Base-by-base conservation (phyloP, 1,284 basidiomycete species). In the Peniophora sp. region DNA sequence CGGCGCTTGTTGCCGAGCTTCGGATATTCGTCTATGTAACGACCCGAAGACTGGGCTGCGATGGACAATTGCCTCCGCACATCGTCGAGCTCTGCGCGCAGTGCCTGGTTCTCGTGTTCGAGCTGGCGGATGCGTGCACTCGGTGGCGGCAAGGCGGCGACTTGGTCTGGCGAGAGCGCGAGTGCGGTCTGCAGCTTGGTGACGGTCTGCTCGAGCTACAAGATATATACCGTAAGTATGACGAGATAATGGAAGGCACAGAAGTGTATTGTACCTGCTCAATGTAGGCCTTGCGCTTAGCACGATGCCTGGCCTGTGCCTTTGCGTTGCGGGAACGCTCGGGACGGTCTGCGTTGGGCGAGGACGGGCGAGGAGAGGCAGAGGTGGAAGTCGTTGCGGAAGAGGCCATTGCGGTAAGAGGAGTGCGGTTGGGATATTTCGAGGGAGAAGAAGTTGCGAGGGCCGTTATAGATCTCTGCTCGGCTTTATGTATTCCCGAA, bases 211-310 rank as follows among this genome's bases (percentile, higher is more conserved):
- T 91, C 88, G 55, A 90, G 75, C 88, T 90, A 61, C 8, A 35
- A 17, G 49, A 45, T 20, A n/a, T 25, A 45, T 45, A 24, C 44
- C 44, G 44, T 24, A 32, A 17, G 49, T 41, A 45, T 27, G 45
- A 35, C 50, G 43, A 49, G 11, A 34, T 32, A 32, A 32, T 32
- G 12, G 27, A 32, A 49, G 23, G 47, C 25, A 27, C 48, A 41
- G 38, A 41, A 20, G n/a, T 8, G 5, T 5, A 8, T 5, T 5
- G 16, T n/a, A 89, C 90, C 72, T 91, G 85, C 61, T 92, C 90
- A 62, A 94, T 89, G 71, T 94, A 92, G 11, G 90, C 91, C 73
- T 94, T 94, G 67, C 92, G 79, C 69, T 94, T 94, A 64, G 91
- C 92, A 52, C 91, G 81, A 73, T 94, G 91, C 60, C 91, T 75